Evolutionary conservation across 1,139 yeast species (phyloP), one percentile per base, ranked within the genome.

Genomic region (Magnusiomyces ingens): DNA sequence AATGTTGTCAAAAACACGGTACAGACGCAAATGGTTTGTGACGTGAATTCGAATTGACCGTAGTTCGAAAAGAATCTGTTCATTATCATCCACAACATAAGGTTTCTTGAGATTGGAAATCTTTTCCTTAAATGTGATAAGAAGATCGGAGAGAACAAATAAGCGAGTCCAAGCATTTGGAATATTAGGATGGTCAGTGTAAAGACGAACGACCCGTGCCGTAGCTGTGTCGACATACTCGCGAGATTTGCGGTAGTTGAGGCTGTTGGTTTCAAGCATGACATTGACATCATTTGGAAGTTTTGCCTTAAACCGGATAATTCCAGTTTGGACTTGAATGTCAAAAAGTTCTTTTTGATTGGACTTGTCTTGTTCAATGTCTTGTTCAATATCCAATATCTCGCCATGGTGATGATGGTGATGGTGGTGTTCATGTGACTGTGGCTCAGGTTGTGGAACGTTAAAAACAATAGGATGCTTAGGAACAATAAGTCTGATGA

Each of bases 1-100:
- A 2, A 81, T 64, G 60, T 84, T 84, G 59, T 86, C 95, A 52
- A 84, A 72, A 41, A 85, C 78, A 11, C 80, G 78, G 66, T 83
- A 84, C 56, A 85, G 78, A 53, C 82, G 72, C 62, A 82, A 82
- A 57, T 81, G 81, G 62, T 81, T 81, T 1, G 89, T 87, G 50
- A 83, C 63, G 36, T 70, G 67, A 52, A 74, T 53, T n/a, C 73
- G 62, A 58, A 74, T 53, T 1, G 69, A 70, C 8, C 68, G 68
- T 22, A 67, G 60, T 13, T 63, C 61, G 41, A 71, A 49, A 3
- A 57, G 53, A 38, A 68, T 52, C 46, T 64, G 58, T 36, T 55
- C 59, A n/a, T 49, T 54, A 2, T 21, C 41, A 13, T 55, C 49
- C n/a, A 45, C 43, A 10, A 37, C 49, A 38, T 47, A 45, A 15